phyloP scores from a whole-genome alignment of 495 filamentous ascomycete species.

The Talaromyces thailandensis region DNA sequence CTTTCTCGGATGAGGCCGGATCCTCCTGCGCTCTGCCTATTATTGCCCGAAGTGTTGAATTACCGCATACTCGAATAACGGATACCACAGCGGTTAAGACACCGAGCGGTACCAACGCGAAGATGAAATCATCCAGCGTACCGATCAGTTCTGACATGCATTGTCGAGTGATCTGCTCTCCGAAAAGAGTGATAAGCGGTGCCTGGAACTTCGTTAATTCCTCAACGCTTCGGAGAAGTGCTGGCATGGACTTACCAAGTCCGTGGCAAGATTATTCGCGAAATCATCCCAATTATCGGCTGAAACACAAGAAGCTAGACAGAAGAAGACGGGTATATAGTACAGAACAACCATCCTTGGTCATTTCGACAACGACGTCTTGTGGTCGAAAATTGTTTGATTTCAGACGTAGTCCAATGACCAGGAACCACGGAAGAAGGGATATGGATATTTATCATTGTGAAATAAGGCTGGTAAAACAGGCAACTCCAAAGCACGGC shows the following conservation, averaged over 20 bases:
- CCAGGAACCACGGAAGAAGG: neutral
- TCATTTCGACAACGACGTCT: neutral
- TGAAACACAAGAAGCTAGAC: slow-evolving; percentile 12
- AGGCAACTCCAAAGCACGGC: neutral
- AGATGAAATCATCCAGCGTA: slow-evolving; percentile 42
- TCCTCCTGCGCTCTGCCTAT: slow-evolving; percentile 42
- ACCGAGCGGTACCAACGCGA: slow-evolving; percentile 45
- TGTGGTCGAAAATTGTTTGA: neutral
- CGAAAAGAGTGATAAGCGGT: slow-evolving; percentile 45
- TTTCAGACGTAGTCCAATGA: neutral
- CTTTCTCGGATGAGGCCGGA: slow-evolving; percentile 28
- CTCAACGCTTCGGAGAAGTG: neutral
- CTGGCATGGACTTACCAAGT: slow-evolving; percentile 23
- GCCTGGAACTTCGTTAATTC: slow-evolving; percentile 15
- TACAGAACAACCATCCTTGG: neutral
- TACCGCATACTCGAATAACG: slow-evolving; percentile 44
- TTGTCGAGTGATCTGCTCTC: slow-evolving; percentile 48
- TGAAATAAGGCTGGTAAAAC: neutral
- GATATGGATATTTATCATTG: neutral
- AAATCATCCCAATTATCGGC: slow-evolving; percentile 39
- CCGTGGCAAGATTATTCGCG: slow-evolving; percentile 42
- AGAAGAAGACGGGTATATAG: slow-evolving; percentile 1
- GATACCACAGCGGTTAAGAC: slow-evolving; percentile 46
- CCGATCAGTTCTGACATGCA: slow-evolving; percentile 45
- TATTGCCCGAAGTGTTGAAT: slow-evolving; percentile 39